Evolutionary conservation across 1,284 basidiomycete species (phyloP).

Genomic region (Neotropicomus parvogracilis): DNA sequence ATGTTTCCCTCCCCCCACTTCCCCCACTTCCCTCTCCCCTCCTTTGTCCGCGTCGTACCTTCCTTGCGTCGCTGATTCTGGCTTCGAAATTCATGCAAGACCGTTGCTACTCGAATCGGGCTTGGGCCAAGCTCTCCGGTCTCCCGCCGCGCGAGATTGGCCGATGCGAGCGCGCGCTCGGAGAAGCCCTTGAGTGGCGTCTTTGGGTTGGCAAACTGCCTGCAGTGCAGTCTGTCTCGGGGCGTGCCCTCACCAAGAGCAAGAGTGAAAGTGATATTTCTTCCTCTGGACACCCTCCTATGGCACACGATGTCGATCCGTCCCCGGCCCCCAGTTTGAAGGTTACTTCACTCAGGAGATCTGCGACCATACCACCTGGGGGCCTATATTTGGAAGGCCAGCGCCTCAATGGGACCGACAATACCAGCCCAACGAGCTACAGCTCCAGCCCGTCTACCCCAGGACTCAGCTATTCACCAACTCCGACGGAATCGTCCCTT

Average conservation of each 20-base stretch:
- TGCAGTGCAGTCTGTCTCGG: conserved; percentile 30
- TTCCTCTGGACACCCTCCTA: conserved; percentile 1
- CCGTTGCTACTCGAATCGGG: conserved; percentile 86
- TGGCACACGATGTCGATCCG: conserved; percentile 6
- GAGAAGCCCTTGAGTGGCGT: conserved; percentile 76
- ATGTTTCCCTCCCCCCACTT: conserved; percentile 38
- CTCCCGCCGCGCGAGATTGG: conserved; percentile 75
- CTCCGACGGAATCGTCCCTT: conserved; percentile 50
- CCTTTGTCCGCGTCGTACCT: conserved; percentile 82
- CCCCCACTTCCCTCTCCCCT: conserved; percentile 70
- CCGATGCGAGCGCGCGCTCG: conserved; percentile 75
- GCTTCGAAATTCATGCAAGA: conserved; percentile 93
- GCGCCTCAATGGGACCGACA: neutral
- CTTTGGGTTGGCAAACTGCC: conserved; percentile 75
- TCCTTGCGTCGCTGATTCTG: conserved; percentile 83
- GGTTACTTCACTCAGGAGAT: conserved; percentile 21
- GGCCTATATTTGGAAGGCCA: conserved; percentile 16
- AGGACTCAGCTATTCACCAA: conserved; percentile 51
- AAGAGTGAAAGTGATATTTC: conserved; percentile 30
- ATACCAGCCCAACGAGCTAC: conserved; percentile 20
- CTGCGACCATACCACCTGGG: conserved; percentile 23
- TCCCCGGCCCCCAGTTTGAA: conserved; percentile 11
- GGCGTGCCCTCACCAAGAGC: conserved; percentile 28
- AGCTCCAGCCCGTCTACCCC: conserved; percentile 46
- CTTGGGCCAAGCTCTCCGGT: conserved; percentile 86